Base-by-base conservation (phyloP, 129 eudicot species). In the Chrysanthemum makinoi region DNA sequence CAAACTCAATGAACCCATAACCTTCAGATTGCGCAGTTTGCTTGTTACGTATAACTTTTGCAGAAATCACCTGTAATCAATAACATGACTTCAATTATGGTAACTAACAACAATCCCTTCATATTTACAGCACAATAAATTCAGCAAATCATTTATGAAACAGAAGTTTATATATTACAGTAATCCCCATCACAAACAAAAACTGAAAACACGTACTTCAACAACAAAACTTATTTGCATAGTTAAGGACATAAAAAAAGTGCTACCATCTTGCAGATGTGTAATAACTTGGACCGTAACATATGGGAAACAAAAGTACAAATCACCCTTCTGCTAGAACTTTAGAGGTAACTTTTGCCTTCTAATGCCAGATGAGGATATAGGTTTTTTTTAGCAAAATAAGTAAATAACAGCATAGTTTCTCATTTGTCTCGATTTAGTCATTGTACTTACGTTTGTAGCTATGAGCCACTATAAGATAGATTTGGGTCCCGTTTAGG, bases 11-110 rank as follows among this genome's bases (percentile, higher is more conserved):
- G 71, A 95, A 95, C 1, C 99, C 99, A 80, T 95, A 95, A 47
- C 99, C 84, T 63, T 95, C 97, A 28, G 99, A 88, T 54, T 95
- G 99, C 16, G 77, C 81, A 61, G 89, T 80, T 74, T 85, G 93
- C 96, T 88, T 95, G 81, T 95, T 90, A 19, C 99, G 94, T 22
- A 95, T 95, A 72, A 95, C 92, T 81, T 95, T 95, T 44, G 79
- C 96, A 58, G 90, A 76, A 56, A 80, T 80, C 77, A 90, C 96
- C 99, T 95, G 86, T 70, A 79, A 62, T 20, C 28, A 73, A 28
- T 20, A 73, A 46, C 18, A 10, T 14, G 47, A 4, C n/a, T 6
- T 65, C 12, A 79, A 61, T 30, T 51, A 22, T 46, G 20, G 65
- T 4, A 53, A 5, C 35, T 8, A 53, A 65, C 43, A 28, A 3